Base-by-base conservation (phyloP, 1,139 yeast species). In the Lodderomyces theae region DNA sequence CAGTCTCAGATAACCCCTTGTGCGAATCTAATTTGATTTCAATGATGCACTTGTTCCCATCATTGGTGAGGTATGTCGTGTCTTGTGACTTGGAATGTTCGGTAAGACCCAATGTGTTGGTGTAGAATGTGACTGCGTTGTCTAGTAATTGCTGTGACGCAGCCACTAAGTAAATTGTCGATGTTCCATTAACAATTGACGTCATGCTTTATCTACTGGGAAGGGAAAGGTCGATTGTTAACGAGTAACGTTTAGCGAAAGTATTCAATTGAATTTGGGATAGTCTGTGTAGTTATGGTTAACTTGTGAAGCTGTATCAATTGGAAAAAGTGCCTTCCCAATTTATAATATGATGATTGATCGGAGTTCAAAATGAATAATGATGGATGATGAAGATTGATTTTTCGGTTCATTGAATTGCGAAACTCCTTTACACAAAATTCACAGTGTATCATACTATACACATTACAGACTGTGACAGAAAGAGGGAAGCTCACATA, bases 111-210 rank as follows among this genome's bases (percentile, higher is more conserved):
- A 77, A 55, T 10, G 72, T 43, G 39, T 66, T 58, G 39, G 69
- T 61, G 54, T 80, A 80, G 56, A 80, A 80, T 17, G 57, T 52
- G 26, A 69, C 55, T 4, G 81, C 69, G 30, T 65, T 51, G 16
- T 61, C 50, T 34, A 69, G 64, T 8, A 69, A 54, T 19, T 52
- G 53, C 16, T 52, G 49, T 34, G 65, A 60, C 5, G 74, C 63
- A 6, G 82, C 81, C 48, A 58, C 59, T 34, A 77, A 61, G 28
- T 69, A 60, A 42, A 74, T 63, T 44, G 67, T 66, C 22, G 81
- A 65, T 19, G 77, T 65, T 12, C 82, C 82, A 53, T 77, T 77
- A 43, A 79, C 72, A 42, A 77, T 51, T 25, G 77, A 61, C 35
- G 40, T 33, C 46, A 44, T 44, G 9, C 29, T 13, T n/a, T 26